Evolutionary conservation across 2,329 filamentous ascomycete genomes (phyloP).

Genomic region (Blastomyces gilchristii): DNA sequence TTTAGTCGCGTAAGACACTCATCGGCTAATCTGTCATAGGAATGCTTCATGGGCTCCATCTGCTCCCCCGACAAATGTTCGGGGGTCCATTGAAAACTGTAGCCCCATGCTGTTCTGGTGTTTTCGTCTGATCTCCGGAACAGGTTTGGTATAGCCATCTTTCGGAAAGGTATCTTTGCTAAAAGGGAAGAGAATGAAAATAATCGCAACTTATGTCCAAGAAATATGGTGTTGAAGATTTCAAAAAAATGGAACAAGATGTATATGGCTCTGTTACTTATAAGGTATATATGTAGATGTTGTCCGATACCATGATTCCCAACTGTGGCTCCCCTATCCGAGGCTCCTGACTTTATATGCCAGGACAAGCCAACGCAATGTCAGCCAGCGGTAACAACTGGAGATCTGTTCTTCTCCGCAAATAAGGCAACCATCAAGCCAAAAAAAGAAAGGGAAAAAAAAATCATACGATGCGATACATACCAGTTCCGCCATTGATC

Average conservation of each 20-base stretch:
- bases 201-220: no score
- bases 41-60: slow-evolving; percentile 49
- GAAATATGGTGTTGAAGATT: no score
- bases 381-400: background rate
- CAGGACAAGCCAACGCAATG: background rate
- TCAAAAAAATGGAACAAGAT: background rate
- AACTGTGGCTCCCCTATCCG: background rate
- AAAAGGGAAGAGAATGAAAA: background rate
- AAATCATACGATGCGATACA: slow-evolving; percentile 1
- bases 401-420: background rate
- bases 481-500: background rate
- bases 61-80: slow-evolving; percentile 53
- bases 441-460: background rate
- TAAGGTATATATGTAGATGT: background rate
- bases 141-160: slow-evolving; percentile 24
- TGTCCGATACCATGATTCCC: background rate
- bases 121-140: slow-evolving; percentile 19
- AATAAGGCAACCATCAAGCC: background rate
- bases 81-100: slow-evolving; percentile 59
- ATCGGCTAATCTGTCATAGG: slow-evolving; percentile 59
- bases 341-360: background rate
- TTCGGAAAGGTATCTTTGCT: background rate
- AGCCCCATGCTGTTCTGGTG: slow-evolving; percentile 45
- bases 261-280: background rate
- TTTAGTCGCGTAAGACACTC: slow-evolving; percentile 56